Base-by-base conservation (phyloP, 2,329 filamentous ascomycete species). In the Aspergillus fumigatus region DNA sequence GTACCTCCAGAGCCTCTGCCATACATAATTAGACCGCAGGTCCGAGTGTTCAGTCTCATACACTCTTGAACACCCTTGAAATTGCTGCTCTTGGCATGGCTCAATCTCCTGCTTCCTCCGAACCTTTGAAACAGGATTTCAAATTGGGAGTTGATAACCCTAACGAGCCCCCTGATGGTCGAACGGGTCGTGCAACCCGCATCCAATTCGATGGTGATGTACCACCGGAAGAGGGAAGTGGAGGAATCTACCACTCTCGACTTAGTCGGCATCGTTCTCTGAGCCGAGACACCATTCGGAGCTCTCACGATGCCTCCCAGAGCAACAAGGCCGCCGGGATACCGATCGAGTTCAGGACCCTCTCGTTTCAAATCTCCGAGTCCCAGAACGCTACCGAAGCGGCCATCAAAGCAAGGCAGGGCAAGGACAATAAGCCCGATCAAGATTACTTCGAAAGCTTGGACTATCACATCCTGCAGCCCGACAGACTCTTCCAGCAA, bases 391-490 rank as follows among this genome's bases (percentile, higher is more conserved):
- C 61, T 26, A 62, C 66, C 14, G 68, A 71, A 25, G 64, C 72
- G 7, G 57, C 58, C 3, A 27, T 59, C 14, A 67, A 68, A 32
- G 35, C 41, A 10, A 59, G 48, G 8, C 52, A 54, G 29, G 60
- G 57, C 1, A 54, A 61, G 21, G 69, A 72, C 7, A 72, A 70
- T 27, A 67, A 41, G 32, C 23, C 71, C 3, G 69, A 77, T 40
- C 67, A 77, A 25, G 76, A 81, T 54, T 80, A 86, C 60, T 80
- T 88, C 53, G 82, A 80, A 51, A 79, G 81, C 56, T 77, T 90
- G 51, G 84, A 89, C 66, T 89, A 87, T 83, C 88, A 92, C 67
- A 84, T 75, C 0, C 73, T 88, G 17, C 67, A 81, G 0, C 64
- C 79, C 10, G 77, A 84, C 1, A 81, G 86, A 52, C 75, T 89